These are phyloP conservation scores for Pichia sp. DNA, from an alignment of 1,139 yeast genomes.

Conservation along the genomic window DNA sequence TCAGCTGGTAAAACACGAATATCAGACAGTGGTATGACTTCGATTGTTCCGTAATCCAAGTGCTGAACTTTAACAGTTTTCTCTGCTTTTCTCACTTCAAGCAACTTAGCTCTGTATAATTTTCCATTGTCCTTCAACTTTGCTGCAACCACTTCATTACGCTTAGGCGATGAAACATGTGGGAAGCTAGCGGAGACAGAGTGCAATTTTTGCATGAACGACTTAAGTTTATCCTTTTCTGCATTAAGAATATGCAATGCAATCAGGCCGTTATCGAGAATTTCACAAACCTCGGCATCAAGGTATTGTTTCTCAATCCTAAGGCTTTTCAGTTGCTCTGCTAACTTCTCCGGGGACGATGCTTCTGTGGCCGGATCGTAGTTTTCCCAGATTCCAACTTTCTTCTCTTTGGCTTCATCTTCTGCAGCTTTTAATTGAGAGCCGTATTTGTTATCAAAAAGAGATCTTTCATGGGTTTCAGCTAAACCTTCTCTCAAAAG, in stretches of 20 bases:
- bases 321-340: slow-evolving; percentile 30
- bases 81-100: slow-evolving; percentile 46
- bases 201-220: slow-evolving; percentile 46
- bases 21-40: slow-evolving; percentile 42
- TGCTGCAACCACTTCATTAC: slow-evolving; percentile 59
- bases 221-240: slow-evolving; percentile 36
- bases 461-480: slow-evolving; percentile 61
- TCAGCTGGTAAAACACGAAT: slow-evolving; percentile 55
- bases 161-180: slow-evolving; percentile 34
- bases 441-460: slow-evolving; percentile 52
- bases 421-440: slow-evolving; percentile 58
- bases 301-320: slow-evolving; percentile 41
- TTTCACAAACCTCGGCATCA: slow-evolving; percentile 60
- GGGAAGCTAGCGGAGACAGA: slow-evolving; percentile 33
- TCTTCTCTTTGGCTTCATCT: slow-evolving; percentile 50
- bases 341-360: slow-evolving; percentile 24
- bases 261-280: slow-evolving; percentile 47
- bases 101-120: slow-evolving; percentile 58
- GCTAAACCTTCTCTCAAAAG: slow-evolving; percentile 64
- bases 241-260: slow-evolving; percentile 48
- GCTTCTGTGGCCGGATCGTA: slow-evolving; percentile 39
- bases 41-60: slow-evolving; percentile 62
- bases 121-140: slow-evolving; percentile 50
- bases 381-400: slow-evolving; percentile 64
- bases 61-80: slow-evolving; percentile 51